phyloP scores from a whole-genome alignment of 441 rosid genomes.

The Pelargonium fulgidum region DNA sequence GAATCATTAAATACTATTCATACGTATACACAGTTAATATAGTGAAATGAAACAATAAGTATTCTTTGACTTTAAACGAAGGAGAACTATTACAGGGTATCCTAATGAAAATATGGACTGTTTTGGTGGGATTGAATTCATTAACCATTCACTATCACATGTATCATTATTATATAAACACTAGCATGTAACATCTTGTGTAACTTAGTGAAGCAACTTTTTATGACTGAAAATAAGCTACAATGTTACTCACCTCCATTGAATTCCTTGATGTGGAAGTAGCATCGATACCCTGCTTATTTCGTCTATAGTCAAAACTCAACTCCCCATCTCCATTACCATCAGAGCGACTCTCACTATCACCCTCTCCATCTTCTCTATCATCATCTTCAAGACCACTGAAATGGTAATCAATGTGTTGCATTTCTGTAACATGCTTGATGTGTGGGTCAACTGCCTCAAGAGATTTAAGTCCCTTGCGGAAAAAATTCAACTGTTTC shows the following conservation, averaged over 20 bases:
- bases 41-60: neutral
- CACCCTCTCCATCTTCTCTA: slow-evolving; percentile 51
- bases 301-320: slow-evolving; percentile 70
- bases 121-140: neutral
- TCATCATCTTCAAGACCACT: slow-evolving; percentile 58
- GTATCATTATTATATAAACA: too few relatives aligned
- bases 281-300: slow-evolving; percentile 42
- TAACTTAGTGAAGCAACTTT: neutral
- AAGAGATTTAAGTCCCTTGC: slow-evolving; percentile 72
- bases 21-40: neutral
- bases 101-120: neutral
- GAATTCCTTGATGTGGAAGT: slow-evolving; percentile 51
- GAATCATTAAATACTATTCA: too few relatives aligned
- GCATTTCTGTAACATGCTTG: slow-evolving; percentile 56
- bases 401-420: slow-evolving; percentile 83
- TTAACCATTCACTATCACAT: neutral
- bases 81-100: neutral
- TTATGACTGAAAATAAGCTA: neutral
- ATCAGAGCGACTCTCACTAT: slow-evolving; percentile 34
- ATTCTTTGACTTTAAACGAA: neutral
- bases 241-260: slow-evolving; percentile 50
- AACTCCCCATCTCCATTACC: slow-evolving; percentile 50
- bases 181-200: too few relatives aligned
- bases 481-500: slow-evolving; percentile 77
- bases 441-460: slow-evolving; percentile 72